These are phyloP conservation scores for Taphrina populina DNA, from an alignment of 1,139 yeast species.

Conservation along the genomic window DNA sequence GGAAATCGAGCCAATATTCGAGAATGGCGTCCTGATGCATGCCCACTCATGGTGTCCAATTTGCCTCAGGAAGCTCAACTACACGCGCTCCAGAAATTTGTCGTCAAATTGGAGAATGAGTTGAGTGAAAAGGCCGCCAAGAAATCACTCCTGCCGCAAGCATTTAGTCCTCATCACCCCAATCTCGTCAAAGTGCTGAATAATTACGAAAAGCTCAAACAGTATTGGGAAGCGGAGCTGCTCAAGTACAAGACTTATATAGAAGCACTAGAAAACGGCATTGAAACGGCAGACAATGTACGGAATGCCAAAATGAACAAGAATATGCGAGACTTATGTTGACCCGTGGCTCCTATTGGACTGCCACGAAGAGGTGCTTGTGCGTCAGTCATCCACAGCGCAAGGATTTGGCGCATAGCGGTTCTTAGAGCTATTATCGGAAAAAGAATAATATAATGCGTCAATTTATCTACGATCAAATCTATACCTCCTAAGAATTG, in stretches of 20 bases:
- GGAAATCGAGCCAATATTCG: conserved; percentile 42
- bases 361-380: no score
- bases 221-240: conserved; percentile 43
- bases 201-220: conserved; percentile 46
- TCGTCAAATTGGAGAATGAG: conserved; percentile 39
- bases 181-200: conserved; percentile 43
- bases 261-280: conserved; percentile 23
- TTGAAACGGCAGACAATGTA: conserved; percentile 4
- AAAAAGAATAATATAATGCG: no score
- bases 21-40: conserved; percentile 45
- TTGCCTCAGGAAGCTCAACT: conserved; percentile 43
- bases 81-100: conserved; percentile 40
- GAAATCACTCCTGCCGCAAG: conserved; percentile 40
- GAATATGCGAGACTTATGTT: conserved; percentile 1
- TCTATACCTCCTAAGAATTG: no score
- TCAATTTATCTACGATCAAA: no score
- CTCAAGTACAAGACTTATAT: conserved; percentile 44
- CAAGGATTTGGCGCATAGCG: no score
- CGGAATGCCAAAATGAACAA: conserved; percentile 6
- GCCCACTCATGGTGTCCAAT: conserved; percentile 41
- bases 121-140: conserved; percentile 43
- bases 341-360: no score
- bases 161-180: conserved; percentile 41
- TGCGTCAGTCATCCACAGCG: no score
- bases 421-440: no score